phyloP scores from a whole-genome alignment of 2,329 filamentous ascomycete species.

The Aphanoascus verrucosus region DNA sequence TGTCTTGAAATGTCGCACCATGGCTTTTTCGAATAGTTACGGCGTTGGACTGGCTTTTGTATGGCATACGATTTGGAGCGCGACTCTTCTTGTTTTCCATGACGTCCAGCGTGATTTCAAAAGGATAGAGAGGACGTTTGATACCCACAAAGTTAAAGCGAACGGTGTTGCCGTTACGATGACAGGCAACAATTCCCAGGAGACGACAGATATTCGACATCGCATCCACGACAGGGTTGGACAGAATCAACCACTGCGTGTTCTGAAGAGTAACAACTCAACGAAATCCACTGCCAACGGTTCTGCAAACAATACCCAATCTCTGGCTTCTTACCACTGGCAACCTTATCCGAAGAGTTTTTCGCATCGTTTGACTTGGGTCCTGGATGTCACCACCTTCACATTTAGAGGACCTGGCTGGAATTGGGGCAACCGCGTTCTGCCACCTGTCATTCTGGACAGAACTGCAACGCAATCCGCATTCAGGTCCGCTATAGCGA shows the following conservation, averaged over 20 bases:
- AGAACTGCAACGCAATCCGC: constrained; percentile 35
- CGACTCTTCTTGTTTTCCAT: constrained; percentile 44
- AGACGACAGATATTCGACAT: background rate
- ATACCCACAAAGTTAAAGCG: constrained; percentile 12
- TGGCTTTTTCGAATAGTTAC: constrained; percentile 43
- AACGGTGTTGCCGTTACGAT: background rate
- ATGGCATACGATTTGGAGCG: constrained; percentile 47
- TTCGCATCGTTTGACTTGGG: constrained; percentile 9
- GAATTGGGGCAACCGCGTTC: constrained; percentile 5
- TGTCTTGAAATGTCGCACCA: constrained; percentile 33
- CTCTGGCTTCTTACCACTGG: constrained; percentile 41
- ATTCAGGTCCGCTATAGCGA: constrained; percentile 36
- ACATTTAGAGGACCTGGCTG: constrained; percentile 10
- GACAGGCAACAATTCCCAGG: background rate
- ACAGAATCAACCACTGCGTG: background rate
- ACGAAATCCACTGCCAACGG: background rate
- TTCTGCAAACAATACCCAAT: constrained; percentile 41
- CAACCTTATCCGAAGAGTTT: constrained; percentile 32
- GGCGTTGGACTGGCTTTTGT: constrained; percentile 44
- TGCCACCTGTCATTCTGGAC: background rate
- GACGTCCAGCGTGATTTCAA: constrained; percentile 47
- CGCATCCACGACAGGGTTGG: background rate
- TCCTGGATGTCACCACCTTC: constrained; percentile 8
- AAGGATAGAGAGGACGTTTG: constrained; percentile 40
- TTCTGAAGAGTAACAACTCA: background rate